phyloP scores from a whole-genome alignment of 139 green algal genomes.

The Ostreobium quekettii region DNA sequence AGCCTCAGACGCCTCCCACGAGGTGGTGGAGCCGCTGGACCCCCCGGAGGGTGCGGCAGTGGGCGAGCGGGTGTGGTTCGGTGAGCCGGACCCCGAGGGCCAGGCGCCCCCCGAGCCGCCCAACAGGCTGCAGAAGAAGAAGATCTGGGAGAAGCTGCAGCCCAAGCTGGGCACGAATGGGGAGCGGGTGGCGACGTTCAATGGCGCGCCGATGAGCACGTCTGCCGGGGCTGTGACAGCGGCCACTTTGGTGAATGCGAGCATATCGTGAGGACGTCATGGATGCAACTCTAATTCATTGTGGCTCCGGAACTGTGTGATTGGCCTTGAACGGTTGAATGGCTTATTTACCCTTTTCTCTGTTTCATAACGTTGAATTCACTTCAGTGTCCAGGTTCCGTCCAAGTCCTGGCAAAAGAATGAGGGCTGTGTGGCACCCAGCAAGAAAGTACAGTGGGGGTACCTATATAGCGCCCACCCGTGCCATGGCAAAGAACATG shows the following conservation, averaged over 20 bases:
- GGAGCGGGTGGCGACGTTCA: slow-evolving; percentile 34
- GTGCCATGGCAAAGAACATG: not conserved
- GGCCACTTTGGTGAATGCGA: slow-evolving; percentile 32
- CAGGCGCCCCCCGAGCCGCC: slow-evolving; percentile 35
- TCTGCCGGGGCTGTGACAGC: slow-evolving; percentile 45
- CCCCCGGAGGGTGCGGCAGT: slow-evolving; percentile 48
- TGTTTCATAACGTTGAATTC: not conserved
- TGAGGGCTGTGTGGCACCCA: not conserved
- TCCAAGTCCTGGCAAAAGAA: not conserved
- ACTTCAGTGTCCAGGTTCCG: not conserved
- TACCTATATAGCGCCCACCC: not conserved
- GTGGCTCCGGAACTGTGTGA: not conserved
- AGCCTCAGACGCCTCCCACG: slow-evolving; percentile 61
- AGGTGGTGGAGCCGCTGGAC: slow-evolving; percentile 62
- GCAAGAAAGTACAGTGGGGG: not conserved
- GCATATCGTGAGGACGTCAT: slow-evolving; percentile 55
- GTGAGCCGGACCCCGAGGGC: slow-evolving; percentile 39
- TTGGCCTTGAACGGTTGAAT: not conserved
- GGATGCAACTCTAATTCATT: not conserved
- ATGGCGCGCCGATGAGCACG: slow-evolving; percentile 51
- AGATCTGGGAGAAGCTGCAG: slow-evolving; percentile 66
- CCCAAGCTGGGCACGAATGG: slow-evolving; percentile 49
- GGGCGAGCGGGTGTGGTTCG: slow-evolving; percentile 69
- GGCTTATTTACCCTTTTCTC: not conserved
- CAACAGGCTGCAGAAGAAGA: slow-evolving; percentile 76